These are phyloP conservation scores for Paramecium tetraurelia DNA, from an alignment of 73 alveolate genomes.

Conservation along the genomic window DNA sequence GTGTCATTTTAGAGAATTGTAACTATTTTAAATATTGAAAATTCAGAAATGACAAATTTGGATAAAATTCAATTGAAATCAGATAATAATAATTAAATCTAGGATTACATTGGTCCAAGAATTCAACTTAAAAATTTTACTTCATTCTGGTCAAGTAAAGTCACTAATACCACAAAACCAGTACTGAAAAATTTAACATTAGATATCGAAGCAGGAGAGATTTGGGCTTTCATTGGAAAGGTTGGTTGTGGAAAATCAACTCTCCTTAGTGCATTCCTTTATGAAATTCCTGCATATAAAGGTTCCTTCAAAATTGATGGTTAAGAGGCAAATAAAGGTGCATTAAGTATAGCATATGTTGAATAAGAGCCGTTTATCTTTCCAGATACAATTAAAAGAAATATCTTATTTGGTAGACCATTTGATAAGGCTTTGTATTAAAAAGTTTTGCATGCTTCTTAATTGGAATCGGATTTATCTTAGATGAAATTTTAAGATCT, in stretches of 20 bases:
- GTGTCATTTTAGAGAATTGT: constrained; percentile 19
- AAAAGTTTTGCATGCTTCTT: constrained; percentile 78
- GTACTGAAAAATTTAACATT: constrained; percentile 61
- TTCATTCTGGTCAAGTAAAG: background rate
- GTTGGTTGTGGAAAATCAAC: constrained; percentile 90
- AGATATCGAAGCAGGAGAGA: constrained; percentile 81
- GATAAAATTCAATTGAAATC: background rate
- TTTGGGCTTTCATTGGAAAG: constrained; percentile 87
- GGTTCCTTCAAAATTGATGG: constrained; percentile 47
- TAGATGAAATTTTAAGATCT: constrained; percentile 80
- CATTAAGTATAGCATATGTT: constrained; percentile 64
- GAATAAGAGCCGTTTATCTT: constrained; percentile 91
- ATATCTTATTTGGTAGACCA: constrained; percentile 82
- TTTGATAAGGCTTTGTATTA: constrained; percentile 77
- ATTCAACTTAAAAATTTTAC: constrained; percentile 2
- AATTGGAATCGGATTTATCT: constrained; percentile 83
- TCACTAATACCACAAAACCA: background rate
- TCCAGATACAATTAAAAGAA: constrained; percentile 86
- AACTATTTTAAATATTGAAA: background rate
- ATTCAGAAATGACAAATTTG: background rate
- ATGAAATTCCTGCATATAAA: constrained; percentile 65
- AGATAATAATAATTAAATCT: background rate
- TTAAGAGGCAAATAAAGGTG: background rate
- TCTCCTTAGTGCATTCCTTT: constrained; percentile 70
- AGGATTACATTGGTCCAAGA: background rate